Conservation (phyloP, 352 stramenopile species). For the Pythium volutum region DNA sequence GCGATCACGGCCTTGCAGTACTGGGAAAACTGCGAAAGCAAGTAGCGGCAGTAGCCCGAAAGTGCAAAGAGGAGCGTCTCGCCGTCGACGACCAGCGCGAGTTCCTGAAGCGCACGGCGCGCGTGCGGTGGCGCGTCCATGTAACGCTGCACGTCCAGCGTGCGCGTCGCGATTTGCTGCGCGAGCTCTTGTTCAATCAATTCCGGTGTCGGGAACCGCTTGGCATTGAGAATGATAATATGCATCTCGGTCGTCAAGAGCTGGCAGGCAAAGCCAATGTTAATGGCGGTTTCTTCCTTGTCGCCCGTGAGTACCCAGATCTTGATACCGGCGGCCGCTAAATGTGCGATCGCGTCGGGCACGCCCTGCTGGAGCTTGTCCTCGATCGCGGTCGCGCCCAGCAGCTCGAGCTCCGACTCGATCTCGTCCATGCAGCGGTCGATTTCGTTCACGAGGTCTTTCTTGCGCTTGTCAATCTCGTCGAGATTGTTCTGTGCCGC, state of each 20-base stretch:
- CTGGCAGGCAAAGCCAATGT: conserved; percentile 84
- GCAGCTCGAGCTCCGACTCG: conserved; percentile 67
- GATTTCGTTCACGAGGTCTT: conserved; percentile 59
- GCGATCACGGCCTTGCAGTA: conserved; percentile 87
- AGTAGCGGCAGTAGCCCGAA: conserved; percentile 30
- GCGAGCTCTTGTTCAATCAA: conserved; percentile 46
- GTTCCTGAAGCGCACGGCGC: conserved; percentile 45
- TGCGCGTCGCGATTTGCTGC: conserved; percentile 40
- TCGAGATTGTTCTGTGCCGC: conserved; percentile 50
- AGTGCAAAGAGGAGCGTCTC: conserved; percentile 68
- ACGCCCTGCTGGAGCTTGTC: conserved; percentile 83
- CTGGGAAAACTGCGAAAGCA: conserved; percentile 68
- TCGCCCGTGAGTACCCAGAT: conserved; percentile 89
- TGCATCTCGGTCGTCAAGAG: conserved; percentile 94
- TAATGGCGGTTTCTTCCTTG: conserved; percentile 90
- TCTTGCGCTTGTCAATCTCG: conserved; percentile 66
- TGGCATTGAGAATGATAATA: conserved; percentile 73
- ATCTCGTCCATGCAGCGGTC: conserved; percentile 71
- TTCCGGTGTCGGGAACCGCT: conserved; percentile 47
- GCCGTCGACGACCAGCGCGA: conserved; percentile 79
- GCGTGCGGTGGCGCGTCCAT: conserved; percentile 37
- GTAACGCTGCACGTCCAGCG: conserved; percentile 45
- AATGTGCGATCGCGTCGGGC: conserved; percentile 70
- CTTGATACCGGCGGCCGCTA: conserved; percentile 72
- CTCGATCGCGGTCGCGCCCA: conserved; percentile 86